These are phyloP conservation scores for Diplogelasinospora grovesii DNA, from an alignment of 495 filamentous ascomycete genomes.

Conservation along the genomic window DNA sequence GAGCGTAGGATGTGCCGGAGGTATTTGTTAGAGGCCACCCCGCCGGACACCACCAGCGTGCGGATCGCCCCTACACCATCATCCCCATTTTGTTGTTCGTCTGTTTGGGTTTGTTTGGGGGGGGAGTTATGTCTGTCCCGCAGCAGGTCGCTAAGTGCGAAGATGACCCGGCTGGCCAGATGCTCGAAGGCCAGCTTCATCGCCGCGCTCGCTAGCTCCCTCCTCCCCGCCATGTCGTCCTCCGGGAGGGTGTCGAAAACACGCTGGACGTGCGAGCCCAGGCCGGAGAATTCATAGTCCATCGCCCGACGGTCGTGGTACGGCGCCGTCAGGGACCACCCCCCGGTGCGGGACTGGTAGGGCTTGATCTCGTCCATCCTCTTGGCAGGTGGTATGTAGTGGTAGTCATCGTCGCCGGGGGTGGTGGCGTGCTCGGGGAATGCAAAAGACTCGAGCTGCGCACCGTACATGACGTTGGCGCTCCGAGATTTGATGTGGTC, in stretches of 20 bases:
- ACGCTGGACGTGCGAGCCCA: slow-evolving; percentile 24
- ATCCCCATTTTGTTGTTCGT: background rate
- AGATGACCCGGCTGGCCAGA: slow-evolving; percentile 61
- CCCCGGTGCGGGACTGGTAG: slow-evolving; percentile 13
- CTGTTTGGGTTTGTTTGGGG: background rate
- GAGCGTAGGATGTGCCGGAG: slow-evolving; percentile 59
- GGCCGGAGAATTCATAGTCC: slow-evolving; percentile 34
- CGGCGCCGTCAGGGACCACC: slow-evolving; percentile 32
- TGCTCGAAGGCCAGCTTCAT: slow-evolving; percentile 90
- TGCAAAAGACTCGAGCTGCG: slow-evolving; percentile 66
- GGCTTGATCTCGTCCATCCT: slow-evolving; percentile 47
- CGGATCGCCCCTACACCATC: slow-evolving; percentile 6
- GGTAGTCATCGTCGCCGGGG: slow-evolving; percentile 29
- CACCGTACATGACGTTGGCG: slow-evolving; percentile 68
- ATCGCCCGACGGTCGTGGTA: slow-evolving; percentile 18
- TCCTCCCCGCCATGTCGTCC: slow-evolving; percentile 44
- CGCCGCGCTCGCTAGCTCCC: slow-evolving; percentile 56
- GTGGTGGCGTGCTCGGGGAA: slow-evolving; percentile 45
- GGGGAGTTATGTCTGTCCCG: too few relatives aligned
- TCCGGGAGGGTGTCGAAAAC: slow-evolving; percentile 21
- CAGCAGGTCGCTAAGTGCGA: slow-evolving; percentile 47
- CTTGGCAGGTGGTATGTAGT: slow-evolving; percentile 48
- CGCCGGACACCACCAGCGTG: slow-evolving; percentile 77
- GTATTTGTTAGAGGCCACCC: slow-evolving; percentile 79
- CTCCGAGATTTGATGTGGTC: slow-evolving; percentile 30